Conservation (phyloP, 1,139 yeast genomes). For the Trichomonascaceae sp. region DNA sequence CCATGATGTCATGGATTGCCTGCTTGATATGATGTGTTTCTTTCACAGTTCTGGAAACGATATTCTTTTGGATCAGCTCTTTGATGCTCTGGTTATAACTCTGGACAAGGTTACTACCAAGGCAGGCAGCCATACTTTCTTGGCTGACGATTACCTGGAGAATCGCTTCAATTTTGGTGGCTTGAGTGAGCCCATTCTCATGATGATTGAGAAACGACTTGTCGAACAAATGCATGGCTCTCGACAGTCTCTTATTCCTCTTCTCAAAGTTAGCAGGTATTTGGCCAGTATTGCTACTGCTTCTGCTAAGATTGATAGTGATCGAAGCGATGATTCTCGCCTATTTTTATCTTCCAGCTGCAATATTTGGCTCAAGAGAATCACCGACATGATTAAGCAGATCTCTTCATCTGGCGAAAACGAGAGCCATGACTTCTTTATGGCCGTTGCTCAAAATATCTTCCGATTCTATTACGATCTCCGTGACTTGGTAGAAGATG, state of each 20-base stretch:
- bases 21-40: constrained; percentile 29
- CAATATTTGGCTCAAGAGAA: constrained; percentile 19
- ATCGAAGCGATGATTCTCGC: constrained; percentile 23
- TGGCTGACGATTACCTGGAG: constrained; percentile 25
- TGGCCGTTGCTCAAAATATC: constrained; percentile 19
- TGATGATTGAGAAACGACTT: constrained; percentile 17
- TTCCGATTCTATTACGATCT: constrained; percentile 21
- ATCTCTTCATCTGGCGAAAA: constrained; percentile 20
- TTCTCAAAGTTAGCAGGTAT: constrained; percentile 22
- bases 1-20: constrained; percentile 40
- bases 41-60: constrained; percentile 22
- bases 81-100: constrained; percentile 26
- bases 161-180: constrained; percentile 27
- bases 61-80: constrained; percentile 23
- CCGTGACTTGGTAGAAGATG: constrained; percentile 23
- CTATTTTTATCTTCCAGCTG: constrained; percentile 17
- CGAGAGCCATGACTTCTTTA: constrained; percentile 22
- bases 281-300: constrained; percentile 26
- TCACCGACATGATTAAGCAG: constrained; percentile 22
- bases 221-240: constrained; percentile 16
- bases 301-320: constrained; percentile 27
- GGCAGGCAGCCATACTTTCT: constrained; percentile 21
- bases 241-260: constrained; percentile 18
- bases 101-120: constrained; percentile 26
- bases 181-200: constrained; percentile 21